Evolutionary conservation across 495 filamentous ascomycete genomes (phyloP).

Genomic region (Immersiella caudata): DNA sequence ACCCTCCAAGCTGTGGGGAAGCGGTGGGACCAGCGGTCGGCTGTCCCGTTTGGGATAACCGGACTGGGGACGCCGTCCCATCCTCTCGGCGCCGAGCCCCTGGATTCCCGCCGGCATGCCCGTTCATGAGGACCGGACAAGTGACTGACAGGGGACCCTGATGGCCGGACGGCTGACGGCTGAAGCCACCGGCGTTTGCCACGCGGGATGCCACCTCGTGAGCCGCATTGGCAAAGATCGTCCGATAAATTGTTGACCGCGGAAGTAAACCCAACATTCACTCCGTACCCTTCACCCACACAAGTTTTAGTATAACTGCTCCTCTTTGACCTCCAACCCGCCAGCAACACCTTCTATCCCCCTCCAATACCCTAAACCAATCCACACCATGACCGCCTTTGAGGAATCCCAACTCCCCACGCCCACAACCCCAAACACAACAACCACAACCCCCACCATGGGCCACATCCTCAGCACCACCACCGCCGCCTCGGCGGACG

Average conservation of each 20-base stretch:
- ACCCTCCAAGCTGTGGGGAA: neutral
- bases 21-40: neutral
- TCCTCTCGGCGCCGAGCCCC: neutral
- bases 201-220: neutral
- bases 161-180: neutral
- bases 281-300: neutral
- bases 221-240: neutral
- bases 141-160: neutral
- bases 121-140: neutral
- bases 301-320: too few relatives aligned
- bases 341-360: neutral
- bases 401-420: conserved; percentile 4
- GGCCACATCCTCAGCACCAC: conserved; percentile 1
- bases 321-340: too few relatives aligned
- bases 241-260: neutral
- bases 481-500: neutral
- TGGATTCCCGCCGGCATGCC: neutral
- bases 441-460: neutral
- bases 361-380: neutral
- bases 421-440: neutral
- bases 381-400: conserved; percentile 11
- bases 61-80: neutral
- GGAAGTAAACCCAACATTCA: neutral
- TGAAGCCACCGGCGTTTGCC: neutral
- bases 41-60: conserved; percentile 10